Evolutionary conservation across 345 rosid genomes (phyloP), one percentile per base, ranked within the genome.

Genomic region (Draba incana): DNA sequence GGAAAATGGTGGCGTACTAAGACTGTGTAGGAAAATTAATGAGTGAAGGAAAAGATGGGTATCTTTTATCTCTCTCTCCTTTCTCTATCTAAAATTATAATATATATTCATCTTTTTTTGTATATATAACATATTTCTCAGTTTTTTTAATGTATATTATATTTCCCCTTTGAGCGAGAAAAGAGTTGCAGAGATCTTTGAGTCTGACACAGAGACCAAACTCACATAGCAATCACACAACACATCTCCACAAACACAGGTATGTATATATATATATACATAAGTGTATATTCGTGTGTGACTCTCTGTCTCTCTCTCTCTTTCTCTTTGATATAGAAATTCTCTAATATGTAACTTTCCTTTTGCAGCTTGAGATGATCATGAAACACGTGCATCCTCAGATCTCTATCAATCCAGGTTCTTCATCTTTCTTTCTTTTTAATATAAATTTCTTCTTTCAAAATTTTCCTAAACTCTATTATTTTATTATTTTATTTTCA

Each of bases 381-480:
- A 79, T 80, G 86, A 80, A 81, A 81, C 97, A 88, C 92, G 89
- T 88, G 95, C 79, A 77, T 81, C 80, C 68, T 82, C 82, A 61
- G 83, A 77, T 87, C 82, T 75, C 83, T 84, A 79, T 81, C 85
- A 75, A 79, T 83, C 77, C 83, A 84, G 89, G 90, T 85, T 84
- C 79, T 73, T 69, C 66, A 69, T 77, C 74, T 81, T 77, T 68
- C 75, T 78, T 62, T 78, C 69, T 71, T 67, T 75, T 76, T 79
- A 23, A 28, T 16, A 8, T 35, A 38, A 51, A 37, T 70, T 35
- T 72, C 33, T 8, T 24, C 68, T 56, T 48, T 64, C 65, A 15
- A 63, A 20, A 55, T 67, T 61, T 4, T 65, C 37, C 62, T 41
- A 20, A 63, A 58, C 54, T 59, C 63, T 3, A 75, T 56, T 75